A percentile compares a stretch with the other conserved stretches of the same genome.
Conservation (phyloP, 306 rosid genomes). For the Clitoria ternatea region DNA sequence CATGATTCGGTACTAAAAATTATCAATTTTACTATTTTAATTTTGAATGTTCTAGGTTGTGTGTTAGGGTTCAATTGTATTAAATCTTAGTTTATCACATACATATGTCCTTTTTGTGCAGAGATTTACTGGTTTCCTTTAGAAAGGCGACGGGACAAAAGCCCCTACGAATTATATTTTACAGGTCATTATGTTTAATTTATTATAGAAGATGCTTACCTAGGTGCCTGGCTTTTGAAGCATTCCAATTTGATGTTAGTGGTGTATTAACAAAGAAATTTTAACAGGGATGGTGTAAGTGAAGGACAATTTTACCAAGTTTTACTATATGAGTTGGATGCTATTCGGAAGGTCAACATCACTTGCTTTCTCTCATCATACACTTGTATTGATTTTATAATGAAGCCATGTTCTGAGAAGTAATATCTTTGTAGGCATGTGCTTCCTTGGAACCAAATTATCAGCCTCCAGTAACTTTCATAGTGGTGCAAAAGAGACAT, state of each 20-base stretch:
- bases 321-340: slow-evolving; percentile 81
- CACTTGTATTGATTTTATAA: neutral
- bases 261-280: slow-evolving; percentile 4
- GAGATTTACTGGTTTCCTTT: slow-evolving; percentile 83
- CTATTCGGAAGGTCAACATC: slow-evolving; percentile 73
- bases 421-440: slow-evolving; percentile 55
- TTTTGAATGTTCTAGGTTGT: neutral
- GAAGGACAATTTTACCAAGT: slow-evolving; percentile 97
- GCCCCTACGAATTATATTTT: slow-evolving; percentile 84
- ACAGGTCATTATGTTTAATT: slow-evolving; percentile 50
- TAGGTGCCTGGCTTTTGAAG: neutral
- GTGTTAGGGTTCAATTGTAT: slow-evolving; percentile 14
- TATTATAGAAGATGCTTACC: neutral
- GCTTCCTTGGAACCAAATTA: slow-evolving; percentile 92
- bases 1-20: slow-evolving; percentile 64
- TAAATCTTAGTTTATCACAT: slow-evolving; percentile 2
- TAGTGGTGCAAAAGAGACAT: slow-evolving; percentile 87
- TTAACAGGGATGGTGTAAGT: slow-evolving; percentile 85
- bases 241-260: neutral
- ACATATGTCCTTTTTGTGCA: slow-evolving; percentile 25
- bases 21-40: neutral
- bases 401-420: slow-evolving; percentile 10
- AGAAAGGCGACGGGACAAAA: slow-evolving; percentile 95
- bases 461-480: slow-evolving; percentile 94
- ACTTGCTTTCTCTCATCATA: neutral